Percentiles rank a stretch among this genome's conserved stretches.
Conservation (phyloP, 106 monocot species). For the Narthecium ossifragum region DNA sequence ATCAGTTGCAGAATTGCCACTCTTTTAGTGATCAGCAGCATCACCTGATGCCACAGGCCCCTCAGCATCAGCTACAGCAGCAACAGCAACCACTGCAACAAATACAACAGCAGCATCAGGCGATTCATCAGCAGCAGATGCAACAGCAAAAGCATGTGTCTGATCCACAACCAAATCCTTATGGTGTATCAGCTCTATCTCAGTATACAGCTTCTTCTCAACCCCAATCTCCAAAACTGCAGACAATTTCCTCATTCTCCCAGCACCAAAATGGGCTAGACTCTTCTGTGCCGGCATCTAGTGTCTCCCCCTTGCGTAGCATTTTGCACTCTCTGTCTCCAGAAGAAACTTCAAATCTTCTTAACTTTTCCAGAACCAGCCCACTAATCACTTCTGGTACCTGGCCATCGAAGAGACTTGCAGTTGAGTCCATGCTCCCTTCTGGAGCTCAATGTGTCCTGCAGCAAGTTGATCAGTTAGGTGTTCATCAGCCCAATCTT, state of each 20-base stretch:
- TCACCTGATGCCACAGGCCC: neutral
- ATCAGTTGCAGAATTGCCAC: constrained; percentile 14
- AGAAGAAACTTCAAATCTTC: constrained; percentile 54
- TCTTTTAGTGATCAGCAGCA: constrained; percentile 20
- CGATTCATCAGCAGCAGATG: constrained; percentile 1
- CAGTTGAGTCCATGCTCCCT: constrained; percentile 38
- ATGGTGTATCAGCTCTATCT: constrained; percentile 22
- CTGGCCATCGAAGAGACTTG: constrained; percentile 61
- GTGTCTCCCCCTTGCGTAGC: constrained; percentile 39
- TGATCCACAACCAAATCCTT: constrained; percentile 33
- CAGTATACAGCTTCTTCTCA: constrained; percentile 36
- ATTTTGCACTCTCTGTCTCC: constrained; percentile 52
- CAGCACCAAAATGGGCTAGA: constrained; percentile 51
- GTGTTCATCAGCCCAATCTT: constrained; percentile 14
- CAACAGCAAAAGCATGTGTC: constrained; percentile 26
- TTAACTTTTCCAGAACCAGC: constrained; percentile 36
- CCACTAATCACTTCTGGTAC: constrained; percentile 23
- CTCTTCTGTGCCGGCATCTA: constrained; percentile 23
- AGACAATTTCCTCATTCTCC: constrained; percentile 26
- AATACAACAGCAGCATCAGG: constrained; percentile 5
- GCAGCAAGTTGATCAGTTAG: constrained; percentile 12
- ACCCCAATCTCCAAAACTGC: constrained; percentile 21
- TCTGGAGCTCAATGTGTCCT: constrained; percentile 34
- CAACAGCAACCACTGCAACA: constrained; percentile 7
- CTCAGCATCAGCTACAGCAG: constrained; percentile 11